Conservation (phyloP, 2,329 filamentous ascomycete species). For the Hypoxylon sp. region DNA sequence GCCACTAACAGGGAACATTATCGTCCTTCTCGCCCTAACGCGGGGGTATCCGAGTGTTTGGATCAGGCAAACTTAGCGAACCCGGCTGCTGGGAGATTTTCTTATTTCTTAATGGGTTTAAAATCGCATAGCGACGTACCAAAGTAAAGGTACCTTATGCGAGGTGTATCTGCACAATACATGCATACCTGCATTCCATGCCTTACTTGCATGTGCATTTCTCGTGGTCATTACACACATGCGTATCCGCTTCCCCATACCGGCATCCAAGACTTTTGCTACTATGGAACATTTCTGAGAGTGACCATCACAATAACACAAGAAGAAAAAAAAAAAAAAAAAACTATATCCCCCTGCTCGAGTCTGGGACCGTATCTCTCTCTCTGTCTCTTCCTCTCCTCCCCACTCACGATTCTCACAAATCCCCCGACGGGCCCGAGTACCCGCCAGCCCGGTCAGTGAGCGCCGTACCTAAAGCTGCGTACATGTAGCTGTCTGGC, state of each 20-base stretch:
- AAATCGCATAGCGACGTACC: conserved; percentile 12
- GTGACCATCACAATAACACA: conserved; percentile 3
- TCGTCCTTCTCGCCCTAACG: conserved; percentile 2
- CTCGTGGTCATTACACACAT: neutral
- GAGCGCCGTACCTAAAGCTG: conserved; percentile 7
- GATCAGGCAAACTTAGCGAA: conserved; percentile 33
- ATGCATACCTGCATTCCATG: neutral
- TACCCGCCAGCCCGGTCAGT: conserved; percentile 34
- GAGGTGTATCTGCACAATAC: conserved; percentile 23
- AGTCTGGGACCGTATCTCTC: neutral
- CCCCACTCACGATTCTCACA: conserved; percentile 26
- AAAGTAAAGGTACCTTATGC: no score
- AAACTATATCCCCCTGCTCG: neutral
- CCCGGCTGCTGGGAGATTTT: conserved; percentile 32
- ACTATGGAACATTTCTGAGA: neutral
- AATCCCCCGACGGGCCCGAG: conserved; percentile 32
- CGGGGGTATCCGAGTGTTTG: conserved; percentile 30
- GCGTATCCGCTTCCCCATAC: neutral
- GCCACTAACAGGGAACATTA: conserved; percentile 26
- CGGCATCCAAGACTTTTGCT: neutral
- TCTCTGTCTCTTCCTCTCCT: no score
- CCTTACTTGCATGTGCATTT: neutral
- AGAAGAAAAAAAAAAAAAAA: no score
- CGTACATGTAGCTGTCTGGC: no score
- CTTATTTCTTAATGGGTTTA: conserved; percentile 27